phyloP scores from a whole-genome alignment of 345 rosid species.

The Sonneratia alba region DNA sequence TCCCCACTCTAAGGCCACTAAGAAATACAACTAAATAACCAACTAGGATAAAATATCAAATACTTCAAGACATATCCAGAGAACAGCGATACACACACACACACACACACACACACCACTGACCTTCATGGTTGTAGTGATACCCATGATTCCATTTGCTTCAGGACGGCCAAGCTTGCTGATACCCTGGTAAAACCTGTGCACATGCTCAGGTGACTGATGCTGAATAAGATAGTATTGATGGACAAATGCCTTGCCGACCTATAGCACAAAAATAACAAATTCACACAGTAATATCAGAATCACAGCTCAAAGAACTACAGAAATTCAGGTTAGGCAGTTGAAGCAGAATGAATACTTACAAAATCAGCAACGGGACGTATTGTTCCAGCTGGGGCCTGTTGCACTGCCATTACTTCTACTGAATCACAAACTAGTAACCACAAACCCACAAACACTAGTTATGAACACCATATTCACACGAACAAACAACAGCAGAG shows the following conservation, averaged over 20 bases:
- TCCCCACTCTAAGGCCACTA: background rate
- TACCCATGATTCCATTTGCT: constrained; percentile 53
- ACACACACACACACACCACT: constrained; percentile 9
- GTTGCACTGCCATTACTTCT: constrained; percentile 42
- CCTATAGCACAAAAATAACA: constrained; percentile 25
- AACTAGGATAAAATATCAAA: background rate
- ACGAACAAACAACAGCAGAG: background rate
- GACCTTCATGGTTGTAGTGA: constrained; percentile 79
- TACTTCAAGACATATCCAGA: background rate
- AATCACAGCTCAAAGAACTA: background rate
- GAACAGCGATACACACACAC: background rate
- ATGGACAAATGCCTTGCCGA: constrained; percentile 89
- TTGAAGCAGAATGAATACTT: constrained; percentile 9
- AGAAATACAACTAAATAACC: background rate
- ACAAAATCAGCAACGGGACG: constrained; percentile 29
- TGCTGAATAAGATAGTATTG: constrained; percentile 85
- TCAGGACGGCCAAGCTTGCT: constrained; percentile 95
- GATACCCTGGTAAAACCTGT: constrained; percentile 81
- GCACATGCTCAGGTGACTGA: constrained; percentile 84
- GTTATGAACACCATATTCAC: constrained; percentile 4
- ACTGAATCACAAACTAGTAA: constrained; percentile 11
- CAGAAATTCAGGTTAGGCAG: background rate
- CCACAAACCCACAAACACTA: background rate
- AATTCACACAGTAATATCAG: background rate
- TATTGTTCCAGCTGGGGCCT: constrained; percentile 28